Evolutionary conservation across 140 eudicot genomes (phyloP).

Genomic region (Bidens hawaiensis): DNA sequence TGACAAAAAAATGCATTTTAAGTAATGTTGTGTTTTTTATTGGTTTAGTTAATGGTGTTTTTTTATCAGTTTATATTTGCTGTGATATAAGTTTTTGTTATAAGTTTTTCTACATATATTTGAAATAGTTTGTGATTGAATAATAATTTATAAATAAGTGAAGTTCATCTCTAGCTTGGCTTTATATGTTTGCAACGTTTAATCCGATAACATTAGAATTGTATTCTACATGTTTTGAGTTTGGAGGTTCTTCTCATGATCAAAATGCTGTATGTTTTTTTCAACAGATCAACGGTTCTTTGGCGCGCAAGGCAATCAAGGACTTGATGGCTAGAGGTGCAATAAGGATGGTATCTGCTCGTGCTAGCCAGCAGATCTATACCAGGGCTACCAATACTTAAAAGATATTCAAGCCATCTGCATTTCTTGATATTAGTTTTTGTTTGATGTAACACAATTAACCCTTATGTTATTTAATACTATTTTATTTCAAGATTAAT

Average conservation of each 20-base stretch:
- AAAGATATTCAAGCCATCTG: background rate
- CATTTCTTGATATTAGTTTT: background rate
- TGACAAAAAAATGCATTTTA: no score
- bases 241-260: background rate
- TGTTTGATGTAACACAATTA: background rate
- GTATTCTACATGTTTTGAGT: no score
- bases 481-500: no score
- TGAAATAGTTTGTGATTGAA: no score
- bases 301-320: constrained; percentile 50
- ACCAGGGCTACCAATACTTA: constrained; percentile 49
- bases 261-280: background rate
- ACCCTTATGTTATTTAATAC: no score
- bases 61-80: no score
- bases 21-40: no score
- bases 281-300: constrained; percentile 50
- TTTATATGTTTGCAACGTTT: background rate
- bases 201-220: background rate
- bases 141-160: no score
- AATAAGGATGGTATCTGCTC: constrained; percentile 48
- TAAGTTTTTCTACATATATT: no score
- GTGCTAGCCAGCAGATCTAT: constrained; percentile 51
- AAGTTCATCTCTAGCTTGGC: background rate
- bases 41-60: no score
- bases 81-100: no score
- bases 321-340: constrained; percentile 53